Base-by-base conservation (phyloP, 2,329 filamentous ascomycete species). In the Aspergillus felis region DNA sequence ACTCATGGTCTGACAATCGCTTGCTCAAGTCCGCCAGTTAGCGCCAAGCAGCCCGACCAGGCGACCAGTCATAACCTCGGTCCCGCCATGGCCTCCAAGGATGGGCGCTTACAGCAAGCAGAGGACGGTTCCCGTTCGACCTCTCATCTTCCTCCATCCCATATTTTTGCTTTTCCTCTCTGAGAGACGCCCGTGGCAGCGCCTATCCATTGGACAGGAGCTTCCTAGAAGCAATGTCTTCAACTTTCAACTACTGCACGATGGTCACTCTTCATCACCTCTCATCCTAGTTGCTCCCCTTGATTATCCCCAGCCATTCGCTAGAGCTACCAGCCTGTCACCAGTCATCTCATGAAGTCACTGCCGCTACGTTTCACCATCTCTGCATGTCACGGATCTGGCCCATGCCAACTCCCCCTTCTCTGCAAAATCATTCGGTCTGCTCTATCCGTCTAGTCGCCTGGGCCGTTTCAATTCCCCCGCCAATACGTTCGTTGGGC, bases 241-340 rank as follows among this genome's bases (percentile, higher is more conserved):
- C 51, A 38, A 28, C 41, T 51, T 48, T 17, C 27, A 57, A 53
- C 61, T 63, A 61, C 61, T 63, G 61, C 61, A 59, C 51, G 61
- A 53, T 53, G 57, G 57, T 63, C 61, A 63, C 59, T 58, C 55
- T 29, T 32, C 49, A 61, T 61, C 61, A 63, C 58, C 51, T 59
- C 60, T 48, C 53, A 41, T 54, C 49, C 57, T 44, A 47, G 41
- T 48, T 50, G 24, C 22, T 47, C 41, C 50, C 25, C 54, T 27
- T 32, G 50, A 50, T 55, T 50, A 29, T 10, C 28, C 44, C 49
- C 51, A 49, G 32, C 56, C 53, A 62, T 32, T 58, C 12, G 53
- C 1, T 56, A 38, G n/a, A 14, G 27, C 46, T 51, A 42, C 47
- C 41, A 41, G 28, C 50, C 48, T 29, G 48, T 57, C 51, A 46